These are phyloP conservation scores for Suhomyces sp. DNA, from an alignment of 805 yeast species.

Conservation along the genomic window DNA sequence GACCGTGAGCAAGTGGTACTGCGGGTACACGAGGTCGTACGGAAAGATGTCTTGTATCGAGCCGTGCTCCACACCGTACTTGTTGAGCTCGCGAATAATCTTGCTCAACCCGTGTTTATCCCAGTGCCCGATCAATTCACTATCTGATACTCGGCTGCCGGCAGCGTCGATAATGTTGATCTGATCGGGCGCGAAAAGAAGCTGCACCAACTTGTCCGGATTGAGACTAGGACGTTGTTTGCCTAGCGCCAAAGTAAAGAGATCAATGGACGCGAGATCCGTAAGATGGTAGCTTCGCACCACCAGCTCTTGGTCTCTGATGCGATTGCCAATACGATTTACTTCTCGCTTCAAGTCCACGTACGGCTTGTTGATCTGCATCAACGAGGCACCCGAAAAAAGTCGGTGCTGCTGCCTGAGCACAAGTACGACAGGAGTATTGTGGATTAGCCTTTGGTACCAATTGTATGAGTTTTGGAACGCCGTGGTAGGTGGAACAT, in stretches of 20 bases:
- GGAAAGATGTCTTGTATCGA: slow-evolving; percentile 21
- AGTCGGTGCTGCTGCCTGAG: slow-evolving; percentile 26
- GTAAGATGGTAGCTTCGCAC: slow-evolving; percentile 32
- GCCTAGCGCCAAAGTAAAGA: slow-evolving; percentile 26
- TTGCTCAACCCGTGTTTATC: slow-evolving; percentile 1
- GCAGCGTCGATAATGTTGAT: background rate
- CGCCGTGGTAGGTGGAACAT: slow-evolving; percentile 10
- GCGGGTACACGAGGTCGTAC: slow-evolving; percentile 28
- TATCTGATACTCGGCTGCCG: background rate
- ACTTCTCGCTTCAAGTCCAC: slow-evolving; percentile 13
- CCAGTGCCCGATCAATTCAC: background rate
- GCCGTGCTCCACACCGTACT: background rate
- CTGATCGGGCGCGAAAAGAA: background rate
- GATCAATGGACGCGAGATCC: slow-evolving; percentile 25
- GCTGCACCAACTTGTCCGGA: background rate
- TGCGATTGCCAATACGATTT: slow-evolving; percentile 8
- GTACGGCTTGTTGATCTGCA: slow-evolving; percentile 21
- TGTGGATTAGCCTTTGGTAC: slow-evolving; percentile 25
- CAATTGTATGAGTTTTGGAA: slow-evolving; percentile 24
- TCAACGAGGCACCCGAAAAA: slow-evolving; percentile 23
- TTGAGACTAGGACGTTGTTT: background rate
- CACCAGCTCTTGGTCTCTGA: slow-evolving; percentile 7
- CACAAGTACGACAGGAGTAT: slow-evolving; percentile 30
- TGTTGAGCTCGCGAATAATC: slow-evolving; percentile 3
- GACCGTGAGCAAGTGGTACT: slow-evolving; percentile 27